A percentile compares a stretch with the other conserved stretches of the same genome.
phyloP scores from a whole-genome alignment of 768 basidiomycete species.

The Strobilomyces dryophilus region DNA sequence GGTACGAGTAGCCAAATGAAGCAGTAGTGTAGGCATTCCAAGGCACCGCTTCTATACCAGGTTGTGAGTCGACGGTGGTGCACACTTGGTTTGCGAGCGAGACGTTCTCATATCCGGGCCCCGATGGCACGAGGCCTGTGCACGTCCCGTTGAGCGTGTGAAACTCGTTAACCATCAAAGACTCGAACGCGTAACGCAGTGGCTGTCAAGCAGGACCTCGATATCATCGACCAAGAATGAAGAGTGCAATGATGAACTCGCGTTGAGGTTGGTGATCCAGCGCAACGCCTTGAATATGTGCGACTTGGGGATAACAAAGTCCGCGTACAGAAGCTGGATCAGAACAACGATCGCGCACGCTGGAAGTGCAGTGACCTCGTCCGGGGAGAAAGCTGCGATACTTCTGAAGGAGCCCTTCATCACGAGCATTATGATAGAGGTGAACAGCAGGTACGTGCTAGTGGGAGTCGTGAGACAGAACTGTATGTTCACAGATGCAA shows the following conservation, averaged over 20 bases:
- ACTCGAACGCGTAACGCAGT: conserved; percentile 64
- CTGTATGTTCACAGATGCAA: neutral
- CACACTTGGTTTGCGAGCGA: conserved; percentile 40
- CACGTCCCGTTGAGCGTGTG: conserved; percentile 70
- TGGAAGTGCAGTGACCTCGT: conserved; percentile 46
- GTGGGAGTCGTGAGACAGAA: conserved; percentile 34
- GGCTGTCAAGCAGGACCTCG: conserved; percentile 34
- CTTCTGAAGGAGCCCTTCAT: conserved; percentile 77
- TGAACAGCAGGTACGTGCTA: conserved; percentile 54
- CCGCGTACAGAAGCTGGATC: conserved; percentile 40
- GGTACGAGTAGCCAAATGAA: conserved; percentile 26
- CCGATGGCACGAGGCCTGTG: conserved; percentile 47
- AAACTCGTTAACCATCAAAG: conserved; percentile 81
- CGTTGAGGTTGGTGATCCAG: conserved; percentile 66
- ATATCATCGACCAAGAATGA: conserved; percentile 27
- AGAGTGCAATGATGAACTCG: conserved; percentile 34
- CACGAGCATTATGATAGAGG: conserved; percentile 49
- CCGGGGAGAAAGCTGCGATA: conserved; percentile 51
- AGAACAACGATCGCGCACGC: conserved; percentile 32
- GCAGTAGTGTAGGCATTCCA: conserved; percentile 40
- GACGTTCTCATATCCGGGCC: conserved; percentile 33
- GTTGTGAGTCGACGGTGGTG: conserved; percentile 36
- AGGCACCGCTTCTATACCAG: conserved; percentile 37
- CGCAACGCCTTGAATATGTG: conserved; percentile 46
- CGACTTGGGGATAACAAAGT: conserved; percentile 30